A percentile compares a stretch with the other conserved stretches of the same genome.
phyloP scores from a whole-genome alignment of 768 basidiomycete species.

The Russula sp. region DNA sequence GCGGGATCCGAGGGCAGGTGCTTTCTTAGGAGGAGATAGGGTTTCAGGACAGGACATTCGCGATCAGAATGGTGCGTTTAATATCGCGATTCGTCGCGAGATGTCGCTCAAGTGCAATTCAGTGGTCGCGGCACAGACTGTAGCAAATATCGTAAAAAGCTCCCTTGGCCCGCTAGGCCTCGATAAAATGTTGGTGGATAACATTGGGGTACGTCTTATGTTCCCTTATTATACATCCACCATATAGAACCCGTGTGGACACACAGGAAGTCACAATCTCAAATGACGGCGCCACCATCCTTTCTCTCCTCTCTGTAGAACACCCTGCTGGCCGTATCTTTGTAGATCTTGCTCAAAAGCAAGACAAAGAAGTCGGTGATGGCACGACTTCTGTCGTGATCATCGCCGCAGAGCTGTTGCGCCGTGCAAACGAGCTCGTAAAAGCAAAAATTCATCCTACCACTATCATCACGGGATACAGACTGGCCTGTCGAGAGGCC shows the following conservation, averaged over 20 bases:
- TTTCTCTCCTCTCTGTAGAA: conserved; percentile 88
- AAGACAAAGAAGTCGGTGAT: conserved; percentile 99
- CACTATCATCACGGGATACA: conserved; percentile 97
- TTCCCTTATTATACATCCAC: conserved; percentile 6
- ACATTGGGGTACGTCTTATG: conserved; percentile 76
- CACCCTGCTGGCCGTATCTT: conserved; percentile 97
- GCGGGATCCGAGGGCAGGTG: conserved; percentile 88
- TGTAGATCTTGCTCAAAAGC: conserved; percentile 97
- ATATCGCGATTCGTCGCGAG: conserved; percentile 16
- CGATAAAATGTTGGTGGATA: conserved; percentile 97
- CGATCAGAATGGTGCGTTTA: conserved; percentile 83
- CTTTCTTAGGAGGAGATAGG: conserved; percentile 91
- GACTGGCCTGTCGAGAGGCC: conserved; percentile 94
- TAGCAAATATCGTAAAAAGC: conserved; percentile 97
- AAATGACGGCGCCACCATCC: conserved; percentile 99
- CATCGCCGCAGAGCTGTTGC: conserved; percentile 93
- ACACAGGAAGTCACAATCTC: conserved; percentile 96
- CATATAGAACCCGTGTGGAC: conserved; percentile 27
- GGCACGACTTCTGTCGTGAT: conserved; percentile 99
- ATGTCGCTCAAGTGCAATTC: conserved; percentile 25
- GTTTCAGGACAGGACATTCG: conserved; percentile 94
- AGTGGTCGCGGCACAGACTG: conserved; percentile 95
- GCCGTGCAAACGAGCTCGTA: conserved; percentile 95
- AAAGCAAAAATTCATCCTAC: conserved; percentile 98
- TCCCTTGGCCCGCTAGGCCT: conserved; percentile 92